Evolutionary conservation across 129 eudicot genomes (phyloP).

Genomic region (Dittrichia graveolens): DNA sequence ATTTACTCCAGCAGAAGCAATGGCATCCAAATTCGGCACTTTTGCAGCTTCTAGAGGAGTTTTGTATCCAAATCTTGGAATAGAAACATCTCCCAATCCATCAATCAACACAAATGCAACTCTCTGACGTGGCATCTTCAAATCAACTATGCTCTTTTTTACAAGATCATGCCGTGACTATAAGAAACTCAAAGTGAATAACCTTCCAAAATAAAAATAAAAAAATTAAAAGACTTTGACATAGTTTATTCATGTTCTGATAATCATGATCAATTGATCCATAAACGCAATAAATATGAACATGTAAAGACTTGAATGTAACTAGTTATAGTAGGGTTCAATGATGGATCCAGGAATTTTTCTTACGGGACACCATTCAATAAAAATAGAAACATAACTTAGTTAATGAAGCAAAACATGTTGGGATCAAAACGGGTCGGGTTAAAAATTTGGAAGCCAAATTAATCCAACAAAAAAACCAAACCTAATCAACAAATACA

Average conservation of each 20-base stretch:
- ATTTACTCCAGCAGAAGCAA: conserved; percentile 91
- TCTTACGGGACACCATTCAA: not conserved
- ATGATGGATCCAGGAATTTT: not conserved
- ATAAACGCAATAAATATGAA: conserved; percentile 1
- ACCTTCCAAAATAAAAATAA: not conserved
- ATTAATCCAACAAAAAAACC: too few species aligned
- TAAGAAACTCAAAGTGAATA: conserved; percentile 4
- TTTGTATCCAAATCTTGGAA: conserved; percentile 75
- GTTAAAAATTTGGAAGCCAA: too few species aligned
- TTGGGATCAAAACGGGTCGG: too few species aligned
- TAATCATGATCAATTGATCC: not conserved
- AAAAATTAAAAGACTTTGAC: not conserved
- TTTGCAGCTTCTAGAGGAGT: conserved; percentile 82
- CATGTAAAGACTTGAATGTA: conserved; percentile 7
- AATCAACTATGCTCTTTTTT: conserved; percentile 46
- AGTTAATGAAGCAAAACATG: not conserved
- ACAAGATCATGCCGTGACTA: conserved; percentile 20
- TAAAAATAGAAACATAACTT: not conserved
- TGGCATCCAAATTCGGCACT: conserved; percentile 73
- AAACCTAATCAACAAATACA: too few species aligned
- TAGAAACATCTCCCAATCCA: conserved; percentile 92
- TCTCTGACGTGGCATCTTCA: conserved; percentile 52
- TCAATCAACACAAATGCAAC: conserved; percentile 91
- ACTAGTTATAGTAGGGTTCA: conserved; percentile 17
- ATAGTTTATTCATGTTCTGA: not conserved